phyloP scores from a whole-genome alignment of 805 yeast species.

The Alloascoidea hylecoeti region DNA sequence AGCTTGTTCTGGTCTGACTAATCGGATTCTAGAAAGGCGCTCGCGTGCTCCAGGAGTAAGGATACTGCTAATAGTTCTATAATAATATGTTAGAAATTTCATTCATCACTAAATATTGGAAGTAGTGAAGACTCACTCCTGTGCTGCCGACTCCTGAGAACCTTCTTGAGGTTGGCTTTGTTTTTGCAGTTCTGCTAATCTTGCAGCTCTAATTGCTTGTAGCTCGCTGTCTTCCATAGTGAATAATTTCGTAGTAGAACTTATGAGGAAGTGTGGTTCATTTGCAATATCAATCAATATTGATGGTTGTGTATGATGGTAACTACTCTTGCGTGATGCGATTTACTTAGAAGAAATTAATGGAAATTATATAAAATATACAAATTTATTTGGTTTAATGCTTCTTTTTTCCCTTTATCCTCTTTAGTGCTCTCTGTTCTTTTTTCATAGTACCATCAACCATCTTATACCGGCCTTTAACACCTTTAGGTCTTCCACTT shows the following conservation, averaged over 20 bases:
- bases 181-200: constrained; percentile 70
- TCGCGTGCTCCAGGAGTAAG: constrained; percentile 79
- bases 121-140: background rate
- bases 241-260: too few relatives aligned
- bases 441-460: constrained; percentile 97
- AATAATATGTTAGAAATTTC: constrained; percentile 12
- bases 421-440: constrained; percentile 84
- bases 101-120: constrained; percentile 9
- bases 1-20: constrained; percentile 89
- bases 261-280: too few relatives aligned
- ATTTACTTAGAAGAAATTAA: too few relatives aligned
- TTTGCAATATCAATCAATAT: too few relatives aligned
- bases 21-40: constrained; percentile 68
- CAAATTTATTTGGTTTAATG: too few relatives aligned
- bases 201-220: constrained; percentile 85
- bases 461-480: constrained; percentile 97
- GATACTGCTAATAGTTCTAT: constrained; percentile 14
- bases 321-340: too few relatives aligned
- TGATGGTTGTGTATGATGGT: too few relatives aligned
- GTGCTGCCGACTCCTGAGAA: constrained; percentile 10
- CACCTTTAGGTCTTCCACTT: constrained; percentile 92
- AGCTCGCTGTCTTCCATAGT: constrained; percentile 78
- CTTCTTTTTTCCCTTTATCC: constrained; percentile 79
- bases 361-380: too few relatives aligned
- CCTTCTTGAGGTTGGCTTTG: too few relatives aligned